phyloP scores from a whole-genome alignment of 768 basidiomycete species.

The Lactarius hatsudake region DNA sequence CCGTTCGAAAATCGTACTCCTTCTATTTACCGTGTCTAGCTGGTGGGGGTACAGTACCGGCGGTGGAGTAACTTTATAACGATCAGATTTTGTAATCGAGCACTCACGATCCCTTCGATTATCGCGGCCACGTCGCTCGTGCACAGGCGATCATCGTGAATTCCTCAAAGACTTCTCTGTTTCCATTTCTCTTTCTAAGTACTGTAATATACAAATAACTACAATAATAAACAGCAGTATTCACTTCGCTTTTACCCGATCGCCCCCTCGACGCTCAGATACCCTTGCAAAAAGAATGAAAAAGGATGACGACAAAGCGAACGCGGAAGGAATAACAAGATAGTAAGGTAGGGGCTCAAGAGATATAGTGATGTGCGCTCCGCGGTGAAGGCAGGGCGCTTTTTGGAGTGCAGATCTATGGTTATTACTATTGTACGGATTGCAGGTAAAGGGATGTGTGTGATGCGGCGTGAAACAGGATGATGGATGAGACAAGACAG shows the following conservation, averaged over 20 bases:
- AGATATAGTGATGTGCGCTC: conserved; percentile 26
- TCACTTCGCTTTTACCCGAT: conserved; percentile 22
- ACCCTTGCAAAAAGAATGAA: conserved; percentile 17
- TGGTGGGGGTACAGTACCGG: background rate
- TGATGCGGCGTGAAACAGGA: conserved; percentile 15
- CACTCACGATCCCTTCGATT: conserved; percentile 1
- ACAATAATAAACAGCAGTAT: conserved; percentile 25
- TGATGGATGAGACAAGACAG: conserved; percentile 14
- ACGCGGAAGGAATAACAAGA: conserved; percentile 11
- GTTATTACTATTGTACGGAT: conserved; percentile 21
- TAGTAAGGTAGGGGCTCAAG: conserved; percentile 12
- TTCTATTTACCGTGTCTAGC: background rate
- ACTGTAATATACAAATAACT: conserved; percentile 29
- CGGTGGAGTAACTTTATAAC: background rate
- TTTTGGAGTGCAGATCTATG: conserved; percentile 24
- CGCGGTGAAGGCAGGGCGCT: conserved; percentile 12
- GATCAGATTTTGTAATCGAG: conserved; percentile 6
- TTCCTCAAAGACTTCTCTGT: conserved; percentile 16
- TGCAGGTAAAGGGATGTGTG: conserved; percentile 20
- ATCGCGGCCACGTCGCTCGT: background rate
- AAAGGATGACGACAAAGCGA: conserved; percentile 21
- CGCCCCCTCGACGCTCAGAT: conserved; percentile 21
- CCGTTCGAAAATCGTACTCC: background rate
- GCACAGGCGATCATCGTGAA: background rate
- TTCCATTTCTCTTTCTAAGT: conserved; percentile 17